Base-by-base conservation (phyloP, 805 yeast species). In the Yamadazyma paraphyllophila region DNA sequence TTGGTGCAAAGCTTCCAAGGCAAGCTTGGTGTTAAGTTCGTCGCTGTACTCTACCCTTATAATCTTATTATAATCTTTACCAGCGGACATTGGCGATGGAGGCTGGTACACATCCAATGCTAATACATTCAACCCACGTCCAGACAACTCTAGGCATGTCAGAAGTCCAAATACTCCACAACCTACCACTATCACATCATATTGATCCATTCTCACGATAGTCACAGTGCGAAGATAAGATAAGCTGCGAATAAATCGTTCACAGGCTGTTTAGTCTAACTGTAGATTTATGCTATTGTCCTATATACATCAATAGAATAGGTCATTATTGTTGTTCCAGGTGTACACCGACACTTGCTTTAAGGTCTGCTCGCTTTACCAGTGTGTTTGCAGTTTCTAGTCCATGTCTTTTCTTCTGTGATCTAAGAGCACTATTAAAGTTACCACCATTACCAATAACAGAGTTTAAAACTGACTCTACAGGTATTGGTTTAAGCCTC, bases 131-230 rank as follows among this genome's bases (percentile, higher is more conserved):
- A 59, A 56, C 1, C 73, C 73, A 14, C 56, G 53, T 25, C 55
- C 47, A 0, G 65, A 63, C 2, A 72, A 55, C 26, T 71, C 68
- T 4, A 68, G 55, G 7, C 76, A 73, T 0, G 78, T 65, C 4
- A 78, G 67, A 1, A 75, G 65, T 1, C 80, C 80, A 58, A 73
- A 72, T 1, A 72, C 74, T 2, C 80, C 78, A 53, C 74, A 71
- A 2, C 77, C 77, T n/a, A 72, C 57, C 6, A 53, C 40, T 15
- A 53, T 12, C 4, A 50, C 47, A 27, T 48, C 42, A 35, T 41
- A 33, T 4, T 29, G 13, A 29, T 29, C 31, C 31, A 29, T 35
- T 20, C 3, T 20, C 15, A 12, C 11, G 17, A 5, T 16, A 24
- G 17, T 33, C 15, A 14, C n/a, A 24, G 6, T 33, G 36, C 36